Percentiles rank a stretch among this genome's conserved stretches.
Conservation (phyloP, 768 basidiomycete species). For the Tulasnella sp. region DNA sequence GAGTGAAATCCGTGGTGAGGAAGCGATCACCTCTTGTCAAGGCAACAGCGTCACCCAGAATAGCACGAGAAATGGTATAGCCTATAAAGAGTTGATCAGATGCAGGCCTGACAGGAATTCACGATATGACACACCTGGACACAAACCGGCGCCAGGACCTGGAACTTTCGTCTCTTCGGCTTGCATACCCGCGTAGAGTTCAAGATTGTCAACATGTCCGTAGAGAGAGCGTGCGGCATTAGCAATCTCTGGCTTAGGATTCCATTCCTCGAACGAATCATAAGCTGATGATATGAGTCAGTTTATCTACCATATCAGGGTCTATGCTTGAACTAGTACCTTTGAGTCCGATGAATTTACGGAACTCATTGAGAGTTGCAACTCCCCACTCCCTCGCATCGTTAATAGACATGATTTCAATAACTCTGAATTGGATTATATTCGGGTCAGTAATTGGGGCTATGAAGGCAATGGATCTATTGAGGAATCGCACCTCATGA, state of each 20-base stretch:
- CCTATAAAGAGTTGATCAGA: too few species aligned
- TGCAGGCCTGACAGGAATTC: too few species aligned
- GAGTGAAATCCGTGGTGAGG: slow-evolving; percentile 63
- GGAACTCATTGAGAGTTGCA: slow-evolving; percentile 43
- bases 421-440: too few species aligned
- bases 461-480: too few species aligned
- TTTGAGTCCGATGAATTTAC: slow-evolving; percentile 28
- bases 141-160: slow-evolving; percentile 57
- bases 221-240: slow-evolving; percentile 51
- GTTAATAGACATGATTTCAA: slow-evolving; percentile 58
- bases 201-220: slow-evolving; percentile 61
- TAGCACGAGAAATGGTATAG: slow-evolving; percentile 75
- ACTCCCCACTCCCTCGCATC: slow-evolving; percentile 54
- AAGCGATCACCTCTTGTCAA: slow-evolving; percentile 70
- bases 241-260: slow-evolving; percentile 23
- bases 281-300: slow-evolving; percentile 16
- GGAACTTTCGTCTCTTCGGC: slow-evolving; percentile 59
- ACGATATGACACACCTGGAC: too few species aligned
- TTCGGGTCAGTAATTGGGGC: too few species aligned
- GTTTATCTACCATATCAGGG: neutral
- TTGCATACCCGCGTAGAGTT: slow-evolving; percentile 58
- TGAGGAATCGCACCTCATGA: slow-evolving; percentile 27
- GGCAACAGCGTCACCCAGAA: slow-evolving; percentile 40
- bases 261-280: slow-evolving; percentile 27
- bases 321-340: slow-evolving; percentile 14